Evolutionary conservation across 1,284 basidiomycete genomes (phyloP).

Genomic region (Bjerkandera adusta): DNA sequence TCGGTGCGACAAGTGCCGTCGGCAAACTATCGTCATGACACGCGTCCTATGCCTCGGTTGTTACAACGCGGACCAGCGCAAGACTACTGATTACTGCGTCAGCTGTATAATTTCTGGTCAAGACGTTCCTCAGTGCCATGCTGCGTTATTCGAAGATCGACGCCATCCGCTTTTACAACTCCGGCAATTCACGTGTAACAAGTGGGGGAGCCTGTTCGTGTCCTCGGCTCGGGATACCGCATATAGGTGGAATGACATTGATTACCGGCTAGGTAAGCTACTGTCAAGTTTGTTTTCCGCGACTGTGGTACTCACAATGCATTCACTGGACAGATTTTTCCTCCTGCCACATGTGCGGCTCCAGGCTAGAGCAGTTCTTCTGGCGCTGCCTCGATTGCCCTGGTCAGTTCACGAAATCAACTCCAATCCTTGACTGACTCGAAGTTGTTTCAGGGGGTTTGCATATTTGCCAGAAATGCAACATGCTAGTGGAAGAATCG

Average conservation of each 20-base stretch:
- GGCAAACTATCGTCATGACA: background rate
- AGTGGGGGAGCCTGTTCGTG: background rate
- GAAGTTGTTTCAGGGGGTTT: no score
- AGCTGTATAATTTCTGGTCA: background rate
- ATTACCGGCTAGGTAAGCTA: no score
- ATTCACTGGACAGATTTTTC: no score
- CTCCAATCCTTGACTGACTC: no score
- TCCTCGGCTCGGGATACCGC: background rate
- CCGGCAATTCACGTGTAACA: conserved; percentile 1
- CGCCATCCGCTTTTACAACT: background rate
- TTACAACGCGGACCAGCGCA: background rate
- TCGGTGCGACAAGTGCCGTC: background rate
- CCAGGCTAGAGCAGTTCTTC: background rate
- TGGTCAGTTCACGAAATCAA: no score
- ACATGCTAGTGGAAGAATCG: background rate
- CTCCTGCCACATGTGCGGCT: no score
- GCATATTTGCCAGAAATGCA: background rate
- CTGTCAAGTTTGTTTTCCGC: no score
- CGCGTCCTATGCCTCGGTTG: background rate
- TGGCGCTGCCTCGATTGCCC: background rate
- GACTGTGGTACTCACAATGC: no score
- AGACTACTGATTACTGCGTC: background rate
- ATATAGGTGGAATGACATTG: no score
- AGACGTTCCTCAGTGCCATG: background rate
- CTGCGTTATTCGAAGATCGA: background rate